These are phyloP conservation scores for Jaltomata sinuosa DNA, from an alignment of 257 asterid genomes.

Conservation along the genomic window DNA sequence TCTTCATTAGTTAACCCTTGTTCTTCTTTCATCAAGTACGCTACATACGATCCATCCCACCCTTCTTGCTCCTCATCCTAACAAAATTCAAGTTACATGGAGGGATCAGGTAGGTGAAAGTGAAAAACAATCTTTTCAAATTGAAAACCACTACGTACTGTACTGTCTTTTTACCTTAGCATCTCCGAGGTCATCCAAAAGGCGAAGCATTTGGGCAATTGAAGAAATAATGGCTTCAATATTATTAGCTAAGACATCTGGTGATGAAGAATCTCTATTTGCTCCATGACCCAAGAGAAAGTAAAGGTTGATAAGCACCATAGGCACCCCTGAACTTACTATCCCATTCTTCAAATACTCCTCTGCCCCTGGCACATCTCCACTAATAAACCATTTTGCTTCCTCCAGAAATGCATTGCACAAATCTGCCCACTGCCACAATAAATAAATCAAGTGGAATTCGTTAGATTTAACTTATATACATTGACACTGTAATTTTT, in stretches of 20 bases:
- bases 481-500: neutral
- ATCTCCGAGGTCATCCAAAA: neutral
- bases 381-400: conserved; percentile 30
- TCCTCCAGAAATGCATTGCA: conserved; percentile 39
- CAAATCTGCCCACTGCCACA: conserved; percentile 40
- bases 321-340: conserved; percentile 32
- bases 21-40: no score
- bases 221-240: neutral
- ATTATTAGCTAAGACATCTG: neutral
- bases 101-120: no score
- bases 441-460: neutral
- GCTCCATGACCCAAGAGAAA: conserved; percentile 22
- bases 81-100: no score
- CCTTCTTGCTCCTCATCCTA: no score
- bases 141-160: neutral
- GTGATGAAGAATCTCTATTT: neutral
- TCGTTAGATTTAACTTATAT: no score
- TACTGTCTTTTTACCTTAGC: neutral
- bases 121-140: neutral
- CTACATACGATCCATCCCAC: no score
- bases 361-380: conserved; percentile 7
- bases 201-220: neutral
- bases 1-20: no score
- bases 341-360: conserved; percentile 36
- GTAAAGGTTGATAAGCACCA: conserved; percentile 21